These are phyloP conservation scores for Alternaria angustiovoidea DNA, from an alignment of 2,329 filamentous ascomycete species.

Conservation along the genomic window DNA sequence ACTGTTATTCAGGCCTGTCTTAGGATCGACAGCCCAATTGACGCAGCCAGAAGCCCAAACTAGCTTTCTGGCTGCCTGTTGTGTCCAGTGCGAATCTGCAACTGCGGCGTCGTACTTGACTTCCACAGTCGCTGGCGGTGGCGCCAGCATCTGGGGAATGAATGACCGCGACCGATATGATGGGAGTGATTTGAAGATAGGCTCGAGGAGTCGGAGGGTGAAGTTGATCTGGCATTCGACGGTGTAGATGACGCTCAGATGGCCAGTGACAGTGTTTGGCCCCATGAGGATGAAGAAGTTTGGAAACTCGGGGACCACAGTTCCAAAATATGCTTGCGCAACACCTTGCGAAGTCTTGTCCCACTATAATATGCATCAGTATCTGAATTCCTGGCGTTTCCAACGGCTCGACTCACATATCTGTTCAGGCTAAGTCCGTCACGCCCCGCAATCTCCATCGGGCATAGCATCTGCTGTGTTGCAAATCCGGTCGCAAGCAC, in stretches of 20 bases:
- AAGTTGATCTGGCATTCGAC: constrained; percentile 63
- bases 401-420: constrained; percentile 37
- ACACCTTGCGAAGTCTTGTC: constrained; percentile 46
- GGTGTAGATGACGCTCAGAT: constrained; percentile 60
- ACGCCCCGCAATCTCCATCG: constrained; percentile 57
- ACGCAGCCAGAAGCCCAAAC: constrained; percentile 62
- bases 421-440: constrained; percentile 52
- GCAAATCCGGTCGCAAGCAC: constrained; percentile 61
- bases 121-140: constrained; percentile 40
- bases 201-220: constrained; percentile 52
- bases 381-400: neutral
- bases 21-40: constrained; percentile 61
- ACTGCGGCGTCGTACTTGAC: constrained; percentile 50
- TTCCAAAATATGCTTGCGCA: constrained; percentile 59
- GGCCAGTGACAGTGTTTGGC: constrained; percentile 57
- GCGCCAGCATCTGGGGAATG: constrained; percentile 28
- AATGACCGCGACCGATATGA: constrained; percentile 34
- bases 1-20: constrained; percentile 58
- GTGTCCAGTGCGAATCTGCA: constrained; percentile 51
- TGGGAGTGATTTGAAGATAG: constrained; percentile 51
- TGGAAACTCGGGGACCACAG: constrained; percentile 52
- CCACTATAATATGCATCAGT: constrained; percentile 44
- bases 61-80: constrained; percentile 53
- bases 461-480: constrained; percentile 57
- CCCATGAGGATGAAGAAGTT: constrained; percentile 38